A percentile compares a stretch with the other conserved stretches of the same genome.
Conservation (phyloP, 257 asterid genomes). For the Solanum virginianum region DNA sequence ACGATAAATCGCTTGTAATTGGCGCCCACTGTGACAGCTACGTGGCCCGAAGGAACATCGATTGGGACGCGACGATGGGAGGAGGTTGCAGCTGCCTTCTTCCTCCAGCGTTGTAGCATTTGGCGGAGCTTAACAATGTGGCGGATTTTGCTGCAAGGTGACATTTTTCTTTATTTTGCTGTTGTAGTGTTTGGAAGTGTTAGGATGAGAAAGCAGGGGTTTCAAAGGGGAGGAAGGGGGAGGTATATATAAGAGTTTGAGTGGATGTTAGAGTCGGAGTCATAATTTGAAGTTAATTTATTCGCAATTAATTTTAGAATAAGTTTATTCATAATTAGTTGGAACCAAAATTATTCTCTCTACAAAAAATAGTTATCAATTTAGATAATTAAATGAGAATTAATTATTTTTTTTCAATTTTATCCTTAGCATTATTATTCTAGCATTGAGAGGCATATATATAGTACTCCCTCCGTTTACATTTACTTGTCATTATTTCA, state of each 20-base stretch:
- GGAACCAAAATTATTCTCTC: no score
- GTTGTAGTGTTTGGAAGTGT: background rate
- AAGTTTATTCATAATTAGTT: no score
- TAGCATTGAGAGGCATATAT: no score
- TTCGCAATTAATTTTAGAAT: no score
- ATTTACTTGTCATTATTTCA: no score
- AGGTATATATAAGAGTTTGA: background rate
- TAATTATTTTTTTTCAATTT: no score
- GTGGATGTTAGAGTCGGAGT: background rate
- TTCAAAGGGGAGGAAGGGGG: background rate
- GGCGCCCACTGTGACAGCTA: conserved; percentile 33
- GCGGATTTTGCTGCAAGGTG: conserved; percentile 34
- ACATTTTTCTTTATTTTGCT: background rate
- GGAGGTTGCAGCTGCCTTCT: conserved; percentile 21
- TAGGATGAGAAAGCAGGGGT: background rate
- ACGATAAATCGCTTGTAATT: conserved; percentile 25
- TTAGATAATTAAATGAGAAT: no score
- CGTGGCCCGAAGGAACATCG: conserved; percentile 42
- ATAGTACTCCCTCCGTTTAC: no score
- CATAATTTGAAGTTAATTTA: no score
- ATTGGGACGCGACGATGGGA: conserved; percentile 11
- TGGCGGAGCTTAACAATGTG: conserved; percentile 41
- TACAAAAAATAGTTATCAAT: no score
- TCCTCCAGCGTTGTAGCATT: conserved; percentile 37
- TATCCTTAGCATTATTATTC: no score